Evolutionary conservation across 129 eudicot genomes (phyloP).

Genomic region (Pseudognaphalium luteoalbum): DNA sequence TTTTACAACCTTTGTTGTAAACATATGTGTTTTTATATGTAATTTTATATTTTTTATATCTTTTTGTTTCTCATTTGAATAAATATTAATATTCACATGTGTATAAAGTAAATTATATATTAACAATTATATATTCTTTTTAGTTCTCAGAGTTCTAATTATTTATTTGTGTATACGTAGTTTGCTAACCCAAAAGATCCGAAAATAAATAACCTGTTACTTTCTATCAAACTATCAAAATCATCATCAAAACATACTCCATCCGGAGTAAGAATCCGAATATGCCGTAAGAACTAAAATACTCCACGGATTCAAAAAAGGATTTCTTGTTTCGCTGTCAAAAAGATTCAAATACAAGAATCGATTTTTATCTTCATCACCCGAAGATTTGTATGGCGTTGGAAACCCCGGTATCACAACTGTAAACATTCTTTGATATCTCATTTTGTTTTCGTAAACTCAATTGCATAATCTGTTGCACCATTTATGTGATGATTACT

Average conservation of each 20-base stretch:
- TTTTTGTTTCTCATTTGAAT: no score
- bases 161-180: no score
- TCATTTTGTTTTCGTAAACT: background rate
- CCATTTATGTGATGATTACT: background rate
- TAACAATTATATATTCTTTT: no score
- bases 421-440: conserved; percentile 28
- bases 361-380: background rate
- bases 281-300: background rate
- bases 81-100: no score
- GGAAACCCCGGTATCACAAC: conserved; percentile 36
- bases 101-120: no score
- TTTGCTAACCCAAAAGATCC: no score
- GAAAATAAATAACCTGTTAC: no score
- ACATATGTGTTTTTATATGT: no score
- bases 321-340: background rate
- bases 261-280: background rate
- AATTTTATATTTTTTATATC: no score
- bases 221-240: no score
- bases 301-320: background rate
- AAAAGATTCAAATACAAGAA: background rate
- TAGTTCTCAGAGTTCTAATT: no score
- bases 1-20: no score
- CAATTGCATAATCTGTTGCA: conserved; percentile 12
- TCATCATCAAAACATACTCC: background rate
- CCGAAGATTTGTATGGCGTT: background rate